Base-by-base conservation (phyloP, 306 rosid species). In the Acacia confusa region DNA sequence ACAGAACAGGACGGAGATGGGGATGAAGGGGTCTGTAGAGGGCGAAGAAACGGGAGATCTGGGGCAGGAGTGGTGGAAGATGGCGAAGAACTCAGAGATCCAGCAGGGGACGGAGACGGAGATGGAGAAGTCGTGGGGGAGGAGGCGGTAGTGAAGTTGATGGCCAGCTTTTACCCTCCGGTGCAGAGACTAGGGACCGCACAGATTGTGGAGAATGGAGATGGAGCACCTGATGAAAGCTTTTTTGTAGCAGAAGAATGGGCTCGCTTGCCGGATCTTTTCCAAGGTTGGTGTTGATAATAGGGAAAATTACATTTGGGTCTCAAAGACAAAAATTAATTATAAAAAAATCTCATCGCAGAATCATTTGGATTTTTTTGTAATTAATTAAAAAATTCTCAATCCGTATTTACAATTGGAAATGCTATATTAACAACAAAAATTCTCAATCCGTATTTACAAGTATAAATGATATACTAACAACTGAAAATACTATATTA, bases 191-290 rank as follows among this genome's bases (percentile, higher is more conserved):
- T 87, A 0, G 79, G 0, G 12, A 81, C 0, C 0, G 85, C 84
- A 65, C 89, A 86, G n/a, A n/a, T n/a, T n/a, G n/a, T n/a, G n/a
- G n/a, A n/a, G n/a, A n/a, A n/a, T n/a, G n/a, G n/a, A n/a, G n/a
- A 38, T 38, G 0, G 8, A 1, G 82, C 99, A 95, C 88, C 81
- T 95, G 88, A 92, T 95, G 97, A 93, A 90, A 86, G 90, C 99
- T 28, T 82, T 95, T 58, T 84, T 93, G 84, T 98, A 95, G 91
- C 99, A 95, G 86, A 95, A 93, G 88, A 95, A 95, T 47, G 99
- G 99, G 57, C 96, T 95, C 55, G 99, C 99, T 52, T 96, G 98
- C 45, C 82, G 99, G 84, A 95, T 95, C 38, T 95, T 95, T 82
- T 86, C 99, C 67, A 95, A 91, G 88, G 87, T 34, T 74, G 98